phyloP scores from a whole-genome alignment of 257 asterid species.

The Solanum pimpinellifolium region DNA sequence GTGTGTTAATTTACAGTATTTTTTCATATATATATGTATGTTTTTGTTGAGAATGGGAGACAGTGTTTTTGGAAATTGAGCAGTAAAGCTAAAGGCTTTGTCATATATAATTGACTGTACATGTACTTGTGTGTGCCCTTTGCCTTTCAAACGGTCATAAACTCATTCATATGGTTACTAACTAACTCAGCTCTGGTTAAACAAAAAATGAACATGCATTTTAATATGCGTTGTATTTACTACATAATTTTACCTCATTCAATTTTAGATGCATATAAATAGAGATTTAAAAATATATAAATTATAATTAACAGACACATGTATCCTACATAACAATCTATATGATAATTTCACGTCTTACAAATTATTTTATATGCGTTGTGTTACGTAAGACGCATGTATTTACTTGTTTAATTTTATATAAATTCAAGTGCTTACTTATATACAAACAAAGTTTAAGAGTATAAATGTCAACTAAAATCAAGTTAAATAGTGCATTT shows the following conservation, averaged over 20 bases:
- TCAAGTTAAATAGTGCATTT: no score
- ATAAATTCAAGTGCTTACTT: no score
- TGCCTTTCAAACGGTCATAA: slow-evolving; percentile 19
- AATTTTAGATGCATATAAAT: no score
- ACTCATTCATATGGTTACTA: slow-evolving; percentile 4
- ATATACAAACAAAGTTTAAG: no score
- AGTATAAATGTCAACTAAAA: neutral
- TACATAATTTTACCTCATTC: no score
- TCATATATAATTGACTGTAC: neutral
- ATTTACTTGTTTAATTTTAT: no score
- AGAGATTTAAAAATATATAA: no score
- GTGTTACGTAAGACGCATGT: no score
- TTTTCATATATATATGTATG: neutral
- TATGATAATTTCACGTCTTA: no score
- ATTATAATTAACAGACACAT: no score
- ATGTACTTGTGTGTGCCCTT: neutral
- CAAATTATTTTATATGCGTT: no score
- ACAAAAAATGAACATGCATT: neutral
- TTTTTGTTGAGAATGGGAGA: neutral
- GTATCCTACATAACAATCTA: fast-evolving
- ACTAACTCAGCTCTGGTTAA: slow-evolving; percentile 9
- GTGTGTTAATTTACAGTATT: neutral
- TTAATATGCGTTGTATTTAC: no score
- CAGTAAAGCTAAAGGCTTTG: neutral
- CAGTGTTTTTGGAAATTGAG: neutral